Evolutionary conservation across 106 monocot species (phyloP), one percentile per base, ranked within the genome.

Genomic region (Apostasia ramifera): DNA sequence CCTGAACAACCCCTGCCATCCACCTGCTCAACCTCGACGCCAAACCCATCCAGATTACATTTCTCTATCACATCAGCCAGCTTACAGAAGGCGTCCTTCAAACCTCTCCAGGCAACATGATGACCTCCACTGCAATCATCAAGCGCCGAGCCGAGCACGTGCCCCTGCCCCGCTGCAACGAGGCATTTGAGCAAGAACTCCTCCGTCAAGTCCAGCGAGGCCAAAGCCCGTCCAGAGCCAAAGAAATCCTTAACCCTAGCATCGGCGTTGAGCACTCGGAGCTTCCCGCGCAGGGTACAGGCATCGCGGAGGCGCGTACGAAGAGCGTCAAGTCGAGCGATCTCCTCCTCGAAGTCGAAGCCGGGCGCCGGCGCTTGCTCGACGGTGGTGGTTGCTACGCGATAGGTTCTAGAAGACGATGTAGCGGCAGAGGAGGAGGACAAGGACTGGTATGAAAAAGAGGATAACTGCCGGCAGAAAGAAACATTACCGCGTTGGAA

Each of bases 101-200:
- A 68, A 8, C 69, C 86, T 26, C 79, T 80, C 68, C 74, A 53
- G 26, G 76, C 59, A 13, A 7, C 54, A 40, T 3, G n/a, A 11
- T 3, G 50, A 42, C 39, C 71, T 26, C n/a, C 59, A 10, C 8
- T 59, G 2, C 40, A 66, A 2, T 51, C 11, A 10, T 66, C 84
- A 44, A 77, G 44, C 67, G 71, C 82, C 72, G 63, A 49, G 9
- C 84, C 86, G 7, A 95, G 73, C 57, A 92, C 92, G 67, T 97
- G 95, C 57, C 54, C 82, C 75, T 97, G 95, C 13, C 95, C 92
- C 1, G 89, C 95, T 8, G 92, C 89, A 39, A 97, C 86, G 48
- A 97, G 59, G 65, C 84, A 86, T 76, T 92, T 97, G 3, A 92
- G 44, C 79, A 92, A 59, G 59, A 86, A 73, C 43, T 74, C 79